Percentiles rank a stretch among this genome's conserved stretches.
phyloP scores from a whole-genome alignment of 805 yeast genomes.

The Debaryomyces castellii region DNA sequence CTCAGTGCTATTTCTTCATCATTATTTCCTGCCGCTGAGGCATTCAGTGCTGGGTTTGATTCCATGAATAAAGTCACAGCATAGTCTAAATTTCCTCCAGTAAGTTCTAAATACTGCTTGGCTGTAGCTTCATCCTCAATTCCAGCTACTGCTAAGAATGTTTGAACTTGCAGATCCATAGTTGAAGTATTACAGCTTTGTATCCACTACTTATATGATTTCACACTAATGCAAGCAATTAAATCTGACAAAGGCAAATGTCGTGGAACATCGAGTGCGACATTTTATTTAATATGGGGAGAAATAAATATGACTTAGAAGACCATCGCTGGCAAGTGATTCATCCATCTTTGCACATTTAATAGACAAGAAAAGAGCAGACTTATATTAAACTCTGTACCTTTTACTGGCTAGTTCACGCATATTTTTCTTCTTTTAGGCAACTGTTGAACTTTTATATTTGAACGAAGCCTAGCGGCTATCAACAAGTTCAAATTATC shows the following conservation, averaged over 20 bases:
- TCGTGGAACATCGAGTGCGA: neutral
- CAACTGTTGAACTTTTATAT: neutral
- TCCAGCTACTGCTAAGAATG: slow-evolving; percentile 83
- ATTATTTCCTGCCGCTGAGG: slow-evolving; percentile 5
- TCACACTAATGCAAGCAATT: neutral
- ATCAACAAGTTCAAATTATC: neutral
- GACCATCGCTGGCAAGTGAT: neutral
- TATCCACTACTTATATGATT: too few relatives aligned
- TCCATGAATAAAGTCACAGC: slow-evolving; percentile 87
- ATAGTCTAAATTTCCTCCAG: slow-evolving; percentile 73
- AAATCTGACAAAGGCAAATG: neutral
- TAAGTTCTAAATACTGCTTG: slow-evolving; percentile 71
- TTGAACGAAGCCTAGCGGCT: neutral
- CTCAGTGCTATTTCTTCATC: slow-evolving; percentile 61
- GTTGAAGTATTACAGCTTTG: neutral
- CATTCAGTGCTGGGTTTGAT: slow-evolving; percentile 18
- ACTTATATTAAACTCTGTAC: neutral
- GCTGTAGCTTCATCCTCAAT: slow-evolving; percentile 68
- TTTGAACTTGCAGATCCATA: slow-evolving; percentile 56
- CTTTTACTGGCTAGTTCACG: neutral
- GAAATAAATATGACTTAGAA: neutral
- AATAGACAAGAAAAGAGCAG: neutral
- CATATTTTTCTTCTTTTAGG: neutral
- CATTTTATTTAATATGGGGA: neutral
- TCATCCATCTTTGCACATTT: neutral